Base-by-base conservation (phyloP, 345 rosid species). In the Eutrema heterophyllum region DNA sequence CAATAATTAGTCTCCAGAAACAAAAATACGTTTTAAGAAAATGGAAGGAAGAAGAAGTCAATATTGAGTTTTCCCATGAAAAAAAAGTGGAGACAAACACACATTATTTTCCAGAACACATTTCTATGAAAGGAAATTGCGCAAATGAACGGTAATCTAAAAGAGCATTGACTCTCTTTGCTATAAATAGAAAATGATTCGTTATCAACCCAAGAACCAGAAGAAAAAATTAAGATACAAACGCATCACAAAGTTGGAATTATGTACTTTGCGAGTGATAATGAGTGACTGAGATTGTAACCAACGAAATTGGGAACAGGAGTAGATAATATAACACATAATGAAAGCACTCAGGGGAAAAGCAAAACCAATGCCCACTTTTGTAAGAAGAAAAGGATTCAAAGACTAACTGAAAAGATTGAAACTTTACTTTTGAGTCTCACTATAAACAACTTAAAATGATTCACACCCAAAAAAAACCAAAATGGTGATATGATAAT, bases 391-490 rank as follows among this genome's bases (percentile, higher is more conserved):
- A 48, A 58, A 32, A 21, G 35, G 27, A 13, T 54, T 27, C 59
- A 35, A 60, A 46, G 27, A 48, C 41, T 62, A 61, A 64, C 41
- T 21, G 24, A 18, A 33, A 65, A 48, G 32, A 49, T 64, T 49
- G 60, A 64, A 65, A 40, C 16, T 41, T 56, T 57, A 24, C 33
- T 48, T 36, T 30, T 63, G 78, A 50, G 32, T 39, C 67, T 82
- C 81, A 81, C 78, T 39, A 75, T 82, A 85, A 84, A 68, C 74
- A 80, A 78, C 69, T 70, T 65, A 73, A 70, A 46, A 32, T 30
- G 32, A 18, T 24, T 32, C 6, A 29, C 33, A 7, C 26, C n/a
- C 1, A 35, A 35, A 8, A 29, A 65, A 30, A 30, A 21, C 24
- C 35, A 69, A 70, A 55, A 67, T 78, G 67, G 73, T 71, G 68